Evolutionary conservation across 352 stramenopile genomes (phyloP), one percentile per base, ranked within the genome.

Genomic region (Phytophthora vignae): DNA sequence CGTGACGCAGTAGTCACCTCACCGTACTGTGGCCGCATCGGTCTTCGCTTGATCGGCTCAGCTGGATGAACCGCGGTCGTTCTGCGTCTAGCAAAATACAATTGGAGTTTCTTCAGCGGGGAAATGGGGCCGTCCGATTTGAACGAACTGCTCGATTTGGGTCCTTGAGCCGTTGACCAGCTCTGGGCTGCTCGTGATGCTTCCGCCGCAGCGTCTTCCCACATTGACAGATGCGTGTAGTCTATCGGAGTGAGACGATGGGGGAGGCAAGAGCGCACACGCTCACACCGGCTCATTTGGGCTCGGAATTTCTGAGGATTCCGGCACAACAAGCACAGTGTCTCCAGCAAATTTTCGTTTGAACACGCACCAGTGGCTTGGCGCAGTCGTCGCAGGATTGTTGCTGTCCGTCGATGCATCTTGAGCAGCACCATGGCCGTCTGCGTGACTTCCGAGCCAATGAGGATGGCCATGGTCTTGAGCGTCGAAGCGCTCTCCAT

Each of bases 401-500:
- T 58, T 2, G 29, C 42, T n/a, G 50, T 64, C 9, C 60, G 59
- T 8, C 36, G 44, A 17, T 60, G 36, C 25, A 68, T 54, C 10
- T 56, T 48, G 19, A 63, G 11, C 1, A 65, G 31, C 22, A 63
- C 53, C 11, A 61, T 17, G 0, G 31, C 0, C 14, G 52, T 65
- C 50, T 77, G 59, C 17, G 31, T 22, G 11, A 76, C 6, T 25
- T 73, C 57, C 4, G 59, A 55, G 2, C 7, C 52, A 1, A 64
- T 59, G 12, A 73, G 21, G 15, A 64, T 55, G 3, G 64, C 25
- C 29, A 64, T 62, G 0, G 69, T 60, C 5, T 21, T 46, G 12
- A 52, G 27, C 5, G 22, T 63, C 7, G 64, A 65, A 0, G 53
- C 62, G 17, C 58, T 77, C 49, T 77, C 56, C 69, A 73, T 73